A percentile compares a stretch with the other conserved stretches of the same genome.
Evolutionary conservation across 1,284 basidiomycete species (phyloP).

Genomic region (Apiotrichum veenhuisii): DNA sequence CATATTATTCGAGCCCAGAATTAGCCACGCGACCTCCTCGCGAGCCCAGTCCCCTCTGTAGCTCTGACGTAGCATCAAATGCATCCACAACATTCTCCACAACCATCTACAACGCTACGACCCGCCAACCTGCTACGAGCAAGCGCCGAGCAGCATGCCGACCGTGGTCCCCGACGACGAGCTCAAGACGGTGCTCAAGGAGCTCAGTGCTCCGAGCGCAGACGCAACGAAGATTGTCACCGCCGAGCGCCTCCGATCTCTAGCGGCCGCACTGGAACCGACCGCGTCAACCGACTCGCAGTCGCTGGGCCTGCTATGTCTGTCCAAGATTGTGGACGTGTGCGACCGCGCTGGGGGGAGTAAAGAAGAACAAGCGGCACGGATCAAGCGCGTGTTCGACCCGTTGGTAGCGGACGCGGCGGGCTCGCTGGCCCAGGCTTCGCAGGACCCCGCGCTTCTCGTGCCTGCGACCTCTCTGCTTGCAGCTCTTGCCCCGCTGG

Average conservation of each 20-base stretch:
- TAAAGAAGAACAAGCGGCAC: conserved; percentile 1
- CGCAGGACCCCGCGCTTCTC: conserved; percentile 7
- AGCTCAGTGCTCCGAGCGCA: conserved; percentile 1
- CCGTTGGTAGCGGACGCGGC: conserved; percentile 14
- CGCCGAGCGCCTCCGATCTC: not conserved
- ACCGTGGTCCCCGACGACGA: not conserved
- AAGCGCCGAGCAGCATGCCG: no score
- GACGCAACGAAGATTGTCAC: not conserved
- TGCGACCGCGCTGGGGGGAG: not conserved
- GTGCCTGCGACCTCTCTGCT: conserved; percentile 24
- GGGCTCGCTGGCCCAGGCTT: not conserved
- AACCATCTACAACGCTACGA: no score
- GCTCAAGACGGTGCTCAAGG: conserved; percentile 13
- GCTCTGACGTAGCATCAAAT: no score
- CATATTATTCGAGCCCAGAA: no score
- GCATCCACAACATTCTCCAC: no score
- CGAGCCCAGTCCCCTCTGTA: no score
- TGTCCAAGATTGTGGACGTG: conserved; percentile 11
- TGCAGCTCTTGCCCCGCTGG: conserved; percentile 29
- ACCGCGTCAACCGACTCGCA: not conserved
- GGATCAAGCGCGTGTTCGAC: conserved; percentile 11
- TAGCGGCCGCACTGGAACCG: conserved; percentile 3
- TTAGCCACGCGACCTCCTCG: no score
- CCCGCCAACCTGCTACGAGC: no score
- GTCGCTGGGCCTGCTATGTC: conserved; percentile 10